A percentile compares a stretch with the other conserved stretches of the same genome.
Evolutionary conservation across 176 grass and related monocot genomes (phyloP).

Genomic region (Guadua angustifolia): DNA sequence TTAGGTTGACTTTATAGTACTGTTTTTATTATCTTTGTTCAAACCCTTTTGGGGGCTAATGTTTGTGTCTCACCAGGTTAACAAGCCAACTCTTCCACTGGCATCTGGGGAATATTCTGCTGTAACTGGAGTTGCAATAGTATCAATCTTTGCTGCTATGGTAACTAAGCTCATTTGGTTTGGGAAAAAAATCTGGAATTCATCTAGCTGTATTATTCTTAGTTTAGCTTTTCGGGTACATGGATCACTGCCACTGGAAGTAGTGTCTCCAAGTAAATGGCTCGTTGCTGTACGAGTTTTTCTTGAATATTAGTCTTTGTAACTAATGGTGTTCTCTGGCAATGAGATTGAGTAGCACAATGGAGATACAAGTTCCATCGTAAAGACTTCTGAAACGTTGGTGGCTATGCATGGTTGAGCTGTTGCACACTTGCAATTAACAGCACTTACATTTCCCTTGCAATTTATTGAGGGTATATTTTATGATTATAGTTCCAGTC

Average conservation of each 20-base stretch:
- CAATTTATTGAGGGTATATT: too few species aligned
- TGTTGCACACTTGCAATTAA: too few species aligned
- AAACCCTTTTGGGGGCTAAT: conserved; percentile 26
- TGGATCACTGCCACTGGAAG: neutral
- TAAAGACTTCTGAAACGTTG: neutral
- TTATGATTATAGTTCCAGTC: too few species aligned
- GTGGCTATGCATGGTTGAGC: conserved; percentile 3
- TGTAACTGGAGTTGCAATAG: conserved; percentile 71
- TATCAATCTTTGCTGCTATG: conserved; percentile 78
- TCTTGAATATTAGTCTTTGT: conserved; percentile 6
- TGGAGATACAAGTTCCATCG: neutral
- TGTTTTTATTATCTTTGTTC: conserved; percentile 19
- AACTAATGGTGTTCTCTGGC: neutral
- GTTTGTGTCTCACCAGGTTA: conserved; percentile 59
- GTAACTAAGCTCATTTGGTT: conserved; percentile 43
- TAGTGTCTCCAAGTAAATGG: neutral
- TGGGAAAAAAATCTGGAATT: neutral
- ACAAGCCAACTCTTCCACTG: conserved; percentile 93
- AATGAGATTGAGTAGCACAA: neutral
- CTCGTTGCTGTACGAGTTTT: neutral
- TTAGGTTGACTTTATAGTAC: neutral
- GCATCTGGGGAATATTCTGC: conserved; percentile 95
- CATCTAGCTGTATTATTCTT: neutral
- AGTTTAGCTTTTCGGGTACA: neutral
- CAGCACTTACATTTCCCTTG: too few species aligned